Evolutionary conservation across 345 rosid species (phyloP).

Genomic region (Eucalyptus tenuipes): DNA sequence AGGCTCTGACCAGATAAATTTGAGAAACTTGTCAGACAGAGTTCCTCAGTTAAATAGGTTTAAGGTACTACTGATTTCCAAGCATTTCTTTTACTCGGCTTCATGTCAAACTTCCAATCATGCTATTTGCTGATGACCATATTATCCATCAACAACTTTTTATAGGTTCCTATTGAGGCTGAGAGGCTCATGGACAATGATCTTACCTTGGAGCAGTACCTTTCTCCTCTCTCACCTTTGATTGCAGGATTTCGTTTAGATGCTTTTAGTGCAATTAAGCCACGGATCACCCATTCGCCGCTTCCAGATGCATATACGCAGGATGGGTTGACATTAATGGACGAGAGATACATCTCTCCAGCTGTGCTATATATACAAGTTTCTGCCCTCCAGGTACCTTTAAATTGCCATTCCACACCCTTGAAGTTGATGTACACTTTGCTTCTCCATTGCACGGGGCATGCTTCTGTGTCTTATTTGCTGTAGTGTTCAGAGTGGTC

Average conservation of each 20-base stretch:
- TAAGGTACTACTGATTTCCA: conserved; percentile 35
- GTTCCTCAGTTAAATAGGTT: conserved; percentile 73
- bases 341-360: conserved; percentile 70
- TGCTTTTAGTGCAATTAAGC: conserved; percentile 66
- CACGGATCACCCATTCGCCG: conserved; percentile 75
- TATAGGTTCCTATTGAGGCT: conserved; percentile 67
- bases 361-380: conserved; percentile 76
- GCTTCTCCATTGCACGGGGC: neutral
- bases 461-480: neutral
- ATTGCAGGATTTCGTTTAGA: conserved; percentile 84
- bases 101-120: neutral
- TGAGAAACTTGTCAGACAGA: conserved; percentile 63
- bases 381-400: conserved; percentile 69
- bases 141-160: neutral
- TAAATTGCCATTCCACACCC: neutral
- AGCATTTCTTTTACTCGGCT: neutral
- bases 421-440: neutral
- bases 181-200: conserved; percentile 66
- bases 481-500: neutral
- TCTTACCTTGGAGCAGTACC: conserved; percentile 65
- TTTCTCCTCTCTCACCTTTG: conserved; percentile 71
- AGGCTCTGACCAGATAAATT: conserved; percentile 40
- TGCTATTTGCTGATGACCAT: neutral
- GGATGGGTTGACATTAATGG: conserved; percentile 57
- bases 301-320: conserved; percentile 46